Percentiles rank a stretch among this genome's conserved stretches.
phyloP scores from a whole-genome alignment of 176 grass and related monocot genomes.

The Bothriochloa decipiens region DNA sequence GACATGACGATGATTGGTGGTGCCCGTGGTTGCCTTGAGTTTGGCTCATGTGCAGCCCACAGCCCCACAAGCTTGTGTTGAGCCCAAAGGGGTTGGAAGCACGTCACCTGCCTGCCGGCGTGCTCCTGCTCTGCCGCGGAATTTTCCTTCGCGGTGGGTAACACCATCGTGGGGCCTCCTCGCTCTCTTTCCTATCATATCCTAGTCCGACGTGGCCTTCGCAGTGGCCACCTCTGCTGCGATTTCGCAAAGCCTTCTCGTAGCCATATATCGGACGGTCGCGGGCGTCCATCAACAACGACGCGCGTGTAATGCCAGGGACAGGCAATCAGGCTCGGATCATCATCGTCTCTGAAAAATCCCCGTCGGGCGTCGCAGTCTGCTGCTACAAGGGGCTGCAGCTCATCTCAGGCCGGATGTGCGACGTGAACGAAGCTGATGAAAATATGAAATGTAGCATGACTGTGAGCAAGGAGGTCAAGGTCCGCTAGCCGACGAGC shows the following conservation, averaged over 20 bases:
- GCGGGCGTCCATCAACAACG: constrained; percentile 1
- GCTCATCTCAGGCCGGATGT: no score
- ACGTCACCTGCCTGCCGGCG: constrained; percentile 40
- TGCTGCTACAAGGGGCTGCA: neutral
- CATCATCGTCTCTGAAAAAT: neutral
- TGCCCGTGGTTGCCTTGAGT: neutral
- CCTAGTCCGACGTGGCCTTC: neutral
- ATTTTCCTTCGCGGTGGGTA: constrained; percentile 12
- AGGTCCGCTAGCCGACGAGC: neutral
- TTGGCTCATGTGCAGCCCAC: constrained; percentile 8
- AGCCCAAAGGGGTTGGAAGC: constrained; percentile 38
- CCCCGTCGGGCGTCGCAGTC: neutral
- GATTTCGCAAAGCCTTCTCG: neutral
- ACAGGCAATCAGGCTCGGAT: neutral
- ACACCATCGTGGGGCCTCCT: neutral
- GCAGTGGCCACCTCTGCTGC: neutral
- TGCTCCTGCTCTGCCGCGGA: neutral
- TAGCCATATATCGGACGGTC: neutral
- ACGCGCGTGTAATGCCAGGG: neutral
- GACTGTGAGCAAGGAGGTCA: neutral
- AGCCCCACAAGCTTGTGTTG: constrained; percentile 33
- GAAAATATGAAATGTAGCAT: no score
- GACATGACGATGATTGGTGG: neutral
- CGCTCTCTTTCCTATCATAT: no score
- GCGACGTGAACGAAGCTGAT: neutral